Evolutionary conservation across 371 early-diverging fungal species (phyloP), one percentile per base, ranked within the genome.

Genomic region (Blakeslea trispora): DNA sequence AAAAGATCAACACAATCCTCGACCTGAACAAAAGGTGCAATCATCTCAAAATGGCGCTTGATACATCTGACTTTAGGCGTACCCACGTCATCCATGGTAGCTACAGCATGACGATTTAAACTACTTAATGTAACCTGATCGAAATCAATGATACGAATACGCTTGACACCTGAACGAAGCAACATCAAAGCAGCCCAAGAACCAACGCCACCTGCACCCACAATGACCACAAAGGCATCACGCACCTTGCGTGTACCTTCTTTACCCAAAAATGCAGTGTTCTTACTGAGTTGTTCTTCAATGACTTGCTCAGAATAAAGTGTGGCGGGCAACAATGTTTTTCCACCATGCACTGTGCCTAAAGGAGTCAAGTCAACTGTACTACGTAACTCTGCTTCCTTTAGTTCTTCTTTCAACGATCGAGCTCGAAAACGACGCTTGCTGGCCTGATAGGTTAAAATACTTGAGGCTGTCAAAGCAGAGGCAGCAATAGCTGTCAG

Each of bases 161-260:
- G 81, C 58, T 87, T 84, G 0, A 96, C 92, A 22, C 98, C 98
- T 4, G 94, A 89, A 39, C 97, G 84, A 49, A 91, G 54, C 35
- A 98, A 74, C 94, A 96, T 93, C 31, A 92, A 74, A 2, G 96
- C 94, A 23, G 94, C 88, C 86, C 92, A 91, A 2, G 91, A 90
- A 13, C 93, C 98, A 5, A 98, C 97, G 4, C 98, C 98, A 17
- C 98, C 98, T 10, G 91, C 86, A 19, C 98, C 98, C 5, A 98
- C 95, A 19, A 98, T 91, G 46, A 98, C 74, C 0, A 98, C 95
- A 72, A 92, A 93, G 5, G 91, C 78, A 9, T 81, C 68, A 17
- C 86, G 81, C 18, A 94, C 62, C 50, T 79, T 75, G 43, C 87
- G 64, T 0, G 53, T 34, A 5, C 92, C 90, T 11, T 90, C 86